Percentiles rank a stretch among this genome's conserved stretches.
phyloP scores from a whole-genome alignment of 75 land plant species.

The Isoetes taiwanensis region DNA sequence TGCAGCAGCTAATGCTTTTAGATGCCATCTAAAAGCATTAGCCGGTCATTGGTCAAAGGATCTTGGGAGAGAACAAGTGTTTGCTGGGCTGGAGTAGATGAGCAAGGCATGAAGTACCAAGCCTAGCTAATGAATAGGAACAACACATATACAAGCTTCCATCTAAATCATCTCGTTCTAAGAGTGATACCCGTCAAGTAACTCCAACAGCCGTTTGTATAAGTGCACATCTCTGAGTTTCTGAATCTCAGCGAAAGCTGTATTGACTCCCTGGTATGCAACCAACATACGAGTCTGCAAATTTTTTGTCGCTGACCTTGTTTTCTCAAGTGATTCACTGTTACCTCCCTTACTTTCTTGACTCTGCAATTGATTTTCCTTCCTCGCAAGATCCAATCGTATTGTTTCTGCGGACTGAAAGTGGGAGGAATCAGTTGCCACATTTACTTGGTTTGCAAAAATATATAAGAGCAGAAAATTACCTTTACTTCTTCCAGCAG shows the following conservation, averaged over 20 bases:
- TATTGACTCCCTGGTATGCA: neutral
- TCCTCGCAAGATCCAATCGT: neutral
- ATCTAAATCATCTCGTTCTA: no score
- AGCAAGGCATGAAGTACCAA: no score
- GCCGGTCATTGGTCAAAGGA: no score
- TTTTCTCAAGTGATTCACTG: neutral
- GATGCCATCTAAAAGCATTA: no score
- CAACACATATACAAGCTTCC: no score
- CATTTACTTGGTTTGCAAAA: neutral
- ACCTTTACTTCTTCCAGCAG: conserved; percentile 3
- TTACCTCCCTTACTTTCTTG: neutral
- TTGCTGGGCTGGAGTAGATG: no score
- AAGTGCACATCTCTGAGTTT: neutral
- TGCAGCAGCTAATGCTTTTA: no score
- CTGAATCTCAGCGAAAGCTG: neutral
- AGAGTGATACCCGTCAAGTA: conserved; percentile 3
- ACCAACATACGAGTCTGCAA: neutral
- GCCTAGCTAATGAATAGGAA: no score
- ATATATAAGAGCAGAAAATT: neutral
- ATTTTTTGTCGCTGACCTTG: neutral
- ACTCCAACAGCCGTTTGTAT: neutral
- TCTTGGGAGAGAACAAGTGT: no score
- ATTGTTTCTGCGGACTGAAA: conserved; percentile 9
- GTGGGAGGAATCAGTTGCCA: neutral
- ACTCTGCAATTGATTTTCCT: neutral